These are phyloP conservation scores for Gossypium raimondii DNA, from an alignment of 345 rosid genomes.

Conservation along the genomic window DNA sequence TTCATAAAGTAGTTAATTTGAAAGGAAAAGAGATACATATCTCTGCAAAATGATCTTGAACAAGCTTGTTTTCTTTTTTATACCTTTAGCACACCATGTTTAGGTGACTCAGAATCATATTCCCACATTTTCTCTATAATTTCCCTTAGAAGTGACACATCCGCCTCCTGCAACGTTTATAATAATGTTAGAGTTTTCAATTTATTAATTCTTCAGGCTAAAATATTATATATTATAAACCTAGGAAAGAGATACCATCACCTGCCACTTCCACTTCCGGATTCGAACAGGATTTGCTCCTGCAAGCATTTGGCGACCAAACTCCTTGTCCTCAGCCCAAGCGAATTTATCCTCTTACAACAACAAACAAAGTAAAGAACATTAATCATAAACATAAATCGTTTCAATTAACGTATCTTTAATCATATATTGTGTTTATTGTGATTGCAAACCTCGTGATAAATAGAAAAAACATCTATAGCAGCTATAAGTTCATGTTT, in stretches of 20 bases:
- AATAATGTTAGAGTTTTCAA: background rate
- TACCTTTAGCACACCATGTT: no score
- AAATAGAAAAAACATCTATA: no score
- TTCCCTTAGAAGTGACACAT: fast-evolving
- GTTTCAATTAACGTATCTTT: no score
- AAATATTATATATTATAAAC: no score
- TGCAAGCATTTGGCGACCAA: conserved; percentile 60
- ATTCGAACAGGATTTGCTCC: conserved; percentile 57
- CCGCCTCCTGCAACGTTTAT: background rate
- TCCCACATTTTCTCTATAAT: fast-evolving
- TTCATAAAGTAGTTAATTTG: no score
- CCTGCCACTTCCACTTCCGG: background rate
- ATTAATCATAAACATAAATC: background rate
- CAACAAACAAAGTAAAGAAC: background rate
- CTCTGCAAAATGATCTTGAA: no score
- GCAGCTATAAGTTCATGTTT: no score
- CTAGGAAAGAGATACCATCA: no score
- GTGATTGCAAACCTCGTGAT: background rate
- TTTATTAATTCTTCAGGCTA: background rate
- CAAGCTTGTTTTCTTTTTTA: no score
- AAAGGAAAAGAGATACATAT: no score
- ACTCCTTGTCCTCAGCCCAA: conserved; percentile 48
- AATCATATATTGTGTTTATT: background rate
- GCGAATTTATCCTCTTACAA: conserved; percentile 14
- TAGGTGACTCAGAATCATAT: no score